Evolutionary conservation across 495 filamentous ascomycete genomes (phyloP), one percentile per base, ranked within the genome.

Genomic region (Trichoderma orchidacearum): DNA sequence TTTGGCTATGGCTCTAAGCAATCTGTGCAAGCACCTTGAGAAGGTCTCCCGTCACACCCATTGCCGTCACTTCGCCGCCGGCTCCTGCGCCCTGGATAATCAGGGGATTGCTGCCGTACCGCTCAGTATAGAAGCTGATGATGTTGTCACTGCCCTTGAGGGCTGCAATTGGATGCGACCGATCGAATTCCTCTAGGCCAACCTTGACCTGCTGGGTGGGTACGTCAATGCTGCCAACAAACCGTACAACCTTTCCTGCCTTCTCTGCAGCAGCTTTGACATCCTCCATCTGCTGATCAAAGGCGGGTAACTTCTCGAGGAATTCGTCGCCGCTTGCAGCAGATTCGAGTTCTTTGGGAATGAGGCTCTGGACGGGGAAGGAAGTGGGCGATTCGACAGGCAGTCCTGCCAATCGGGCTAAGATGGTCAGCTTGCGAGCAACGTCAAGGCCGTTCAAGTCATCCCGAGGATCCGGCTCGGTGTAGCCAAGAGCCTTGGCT

Each of bases 71-170:
- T 28, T 95, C 92, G 38, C 86, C 90, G 62, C 93, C 93, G 54
- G 93, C 93, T 54, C 91, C 93, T 34, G 90, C 91, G 57, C 93
- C 93, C 76, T 96, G 90, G 51, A 98, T 82, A 65, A 96, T 93
- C 55, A 96, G 71, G 12, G 93, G 88, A 67, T 90, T 94, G 58
- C 74, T 75, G 35, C 89, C 89, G 66, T 98, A 97, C 62, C 93
- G 81, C 75, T 91, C 85, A 45, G 93, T 96, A 71, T 93, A 95
- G 78, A 98, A 95, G 77, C 83, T 93, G 64, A 98, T 93, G 66
- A 96, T 92, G 74, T 97, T 97, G 67, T 96, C 93, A 70, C 90
- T 96, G 34, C 93, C 93, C 77, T 95, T 94, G 56, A 97, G 74
- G 32, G 86, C 86, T 29, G 92, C 93, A 70, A 97, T 94, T 30